A percentile compares a stretch with the other conserved stretches of the same genome.
Conservation (phyloP, 192 early-diverging fungal genomes). For the Podila epigama region DNA sequence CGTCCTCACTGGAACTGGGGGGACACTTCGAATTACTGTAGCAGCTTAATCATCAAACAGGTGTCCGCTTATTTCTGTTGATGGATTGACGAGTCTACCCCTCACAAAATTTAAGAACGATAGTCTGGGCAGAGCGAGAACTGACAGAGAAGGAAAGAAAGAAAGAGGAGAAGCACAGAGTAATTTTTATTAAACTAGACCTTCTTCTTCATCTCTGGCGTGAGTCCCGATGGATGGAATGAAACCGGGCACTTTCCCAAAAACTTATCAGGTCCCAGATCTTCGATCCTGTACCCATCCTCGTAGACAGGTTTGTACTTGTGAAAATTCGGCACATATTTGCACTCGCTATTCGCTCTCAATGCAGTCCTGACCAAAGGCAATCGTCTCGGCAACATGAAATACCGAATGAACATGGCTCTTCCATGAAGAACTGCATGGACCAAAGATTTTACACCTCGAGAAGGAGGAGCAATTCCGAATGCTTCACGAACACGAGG, state of each 20-base stretch:
- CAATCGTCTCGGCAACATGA: conserved; percentile 18
- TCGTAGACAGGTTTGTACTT: conserved; percentile 36
- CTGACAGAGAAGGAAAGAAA: no score
- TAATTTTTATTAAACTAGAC: not conserved
- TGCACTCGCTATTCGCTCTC: conserved; percentile 12
- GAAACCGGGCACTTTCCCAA: conserved; percentile 24
- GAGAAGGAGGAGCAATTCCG: conserved; percentile 7
- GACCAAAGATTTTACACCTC: not conserved
- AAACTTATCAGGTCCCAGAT: conserved; percentile 43
- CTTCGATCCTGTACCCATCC: conserved; percentile 34
- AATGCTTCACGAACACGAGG: conserved; percentile 14
- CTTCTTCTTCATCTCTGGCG: not conserved
- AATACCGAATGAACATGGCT: conserved; percentile 30
- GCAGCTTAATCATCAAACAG: no score
- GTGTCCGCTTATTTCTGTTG: no score
- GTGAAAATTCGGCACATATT: conserved; percentile 32
- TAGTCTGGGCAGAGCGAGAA: no score
- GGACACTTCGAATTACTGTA: no score
- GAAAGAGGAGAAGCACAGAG: no score
- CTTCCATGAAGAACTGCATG: not conserved
- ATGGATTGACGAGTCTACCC: no score
- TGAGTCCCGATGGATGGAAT: no score
- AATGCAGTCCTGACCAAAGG: conserved; percentile 29
- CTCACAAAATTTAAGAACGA: no score
- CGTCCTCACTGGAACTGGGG: no score